Conservation (phyloP, 2,329 filamentous ascomycete genomes). For the Clonostachys rhizophaga region DNA sequence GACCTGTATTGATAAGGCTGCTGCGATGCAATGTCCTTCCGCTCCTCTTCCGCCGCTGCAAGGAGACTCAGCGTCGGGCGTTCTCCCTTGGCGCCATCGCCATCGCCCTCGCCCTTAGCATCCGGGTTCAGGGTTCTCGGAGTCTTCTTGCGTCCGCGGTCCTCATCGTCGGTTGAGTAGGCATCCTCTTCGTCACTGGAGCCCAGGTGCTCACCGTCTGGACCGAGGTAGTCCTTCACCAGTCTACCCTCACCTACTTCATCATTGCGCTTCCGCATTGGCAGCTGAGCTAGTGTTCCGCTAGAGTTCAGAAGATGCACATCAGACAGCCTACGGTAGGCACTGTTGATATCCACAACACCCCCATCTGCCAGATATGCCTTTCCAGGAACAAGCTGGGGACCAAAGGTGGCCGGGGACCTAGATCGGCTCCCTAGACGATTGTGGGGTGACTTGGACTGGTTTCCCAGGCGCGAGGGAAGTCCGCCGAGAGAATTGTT, state of each 20-base stretch:
- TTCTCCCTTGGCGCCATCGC: constrained; percentile 25
- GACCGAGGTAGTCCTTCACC: constrained; percentile 62
- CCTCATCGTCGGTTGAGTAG: constrained; percentile 62
- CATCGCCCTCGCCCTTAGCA: constrained; percentile 23
- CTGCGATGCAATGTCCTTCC: constrained; percentile 50
- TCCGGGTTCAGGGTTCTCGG: constrained; percentile 38
- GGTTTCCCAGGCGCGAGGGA: constrained; percentile 22
- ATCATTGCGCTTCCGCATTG: constrained; percentile 46
- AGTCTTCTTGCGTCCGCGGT: constrained; percentile 54
- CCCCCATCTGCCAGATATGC: constrained; percentile 56
- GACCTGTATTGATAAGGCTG: constrained; percentile 54
- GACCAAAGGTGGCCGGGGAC: constrained; percentile 21
- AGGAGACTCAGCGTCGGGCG: constrained; percentile 56
- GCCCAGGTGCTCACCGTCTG: constrained; percentile 62
- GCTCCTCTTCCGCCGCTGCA: constrained; percentile 73
- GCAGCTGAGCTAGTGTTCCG: constrained; percentile 57
- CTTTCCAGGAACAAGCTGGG: constrained; percentile 20
- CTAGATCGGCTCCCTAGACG: constrained; percentile 34
- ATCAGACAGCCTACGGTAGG: constrained; percentile 68
- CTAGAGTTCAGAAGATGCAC: constrained; percentile 61
- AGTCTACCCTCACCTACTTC: constrained; percentile 48
- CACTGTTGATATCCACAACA: constrained; percentile 62
- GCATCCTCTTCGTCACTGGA: constrained; percentile 69
- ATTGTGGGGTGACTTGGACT: constrained; percentile 49
- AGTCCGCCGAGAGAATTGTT: constrained; percentile 28